These are phyloP conservation scores for Saccharomycopsis fermentans DNA, from an alignment of 805 yeast genomes.

Conservation along the genomic window DNA sequence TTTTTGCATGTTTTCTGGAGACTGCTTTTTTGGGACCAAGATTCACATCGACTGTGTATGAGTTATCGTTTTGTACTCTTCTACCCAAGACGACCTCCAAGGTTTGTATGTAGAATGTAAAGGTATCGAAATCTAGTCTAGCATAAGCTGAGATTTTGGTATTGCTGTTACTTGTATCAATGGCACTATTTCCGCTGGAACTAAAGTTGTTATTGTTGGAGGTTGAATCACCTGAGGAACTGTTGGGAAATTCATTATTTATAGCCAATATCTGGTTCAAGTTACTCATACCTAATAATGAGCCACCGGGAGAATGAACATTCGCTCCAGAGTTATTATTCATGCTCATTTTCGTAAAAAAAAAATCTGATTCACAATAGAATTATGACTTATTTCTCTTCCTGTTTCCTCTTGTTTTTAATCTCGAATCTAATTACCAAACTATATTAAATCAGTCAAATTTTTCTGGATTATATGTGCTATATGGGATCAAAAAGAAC, in stretches of 20 bases:
- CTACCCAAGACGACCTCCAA: slow-evolving; percentile 91
- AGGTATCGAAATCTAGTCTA: slow-evolving; percentile 79
- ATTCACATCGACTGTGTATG: slow-evolving; percentile 81
- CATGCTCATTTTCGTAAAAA: background rate
- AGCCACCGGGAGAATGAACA: background rate
- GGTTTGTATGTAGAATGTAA: slow-evolving; percentile 93
- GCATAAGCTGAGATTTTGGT: slow-evolving; percentile 45
- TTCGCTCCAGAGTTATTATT: background rate
- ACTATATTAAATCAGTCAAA: too few relatives aligned
- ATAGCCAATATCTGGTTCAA: background rate
- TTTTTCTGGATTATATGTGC: too few relatives aligned
- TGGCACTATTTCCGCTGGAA: background rate
- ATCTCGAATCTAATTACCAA: too few relatives aligned
- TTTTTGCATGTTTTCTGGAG: slow-evolving; percentile 89
- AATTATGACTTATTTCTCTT: background rate
- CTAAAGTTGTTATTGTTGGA: background rate
- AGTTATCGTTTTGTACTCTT: slow-evolving; percentile 60
- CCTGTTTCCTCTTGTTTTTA: too few relatives aligned
- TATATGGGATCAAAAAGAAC: too few relatives aligned
- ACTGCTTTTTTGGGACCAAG: slow-evolving; percentile 87
- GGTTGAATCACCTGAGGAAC: background rate
- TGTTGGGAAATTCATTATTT: background rate
- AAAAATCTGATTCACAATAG: background rate
- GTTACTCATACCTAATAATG: background rate
- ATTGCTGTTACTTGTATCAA: background rate